Percentiles rank a stretch among this genome's conserved stretches.
Conservation (phyloP, 2,329 filamentous ascomycete species). For the Botryotinia globosa region DNA sequence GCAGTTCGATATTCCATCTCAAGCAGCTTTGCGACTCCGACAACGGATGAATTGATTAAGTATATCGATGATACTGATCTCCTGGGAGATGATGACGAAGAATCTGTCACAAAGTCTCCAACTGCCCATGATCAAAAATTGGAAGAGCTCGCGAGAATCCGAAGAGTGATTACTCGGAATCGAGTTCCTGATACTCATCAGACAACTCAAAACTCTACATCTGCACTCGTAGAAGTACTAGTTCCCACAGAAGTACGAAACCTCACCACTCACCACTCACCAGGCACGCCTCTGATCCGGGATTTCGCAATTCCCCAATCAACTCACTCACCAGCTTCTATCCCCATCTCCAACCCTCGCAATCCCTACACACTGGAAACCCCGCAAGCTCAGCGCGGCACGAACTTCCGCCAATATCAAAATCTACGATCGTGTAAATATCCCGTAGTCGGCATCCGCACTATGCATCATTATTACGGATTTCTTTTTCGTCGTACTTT, state of each 20-base stretch:
- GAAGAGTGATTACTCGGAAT: background rate
- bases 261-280: rapidly evolving
- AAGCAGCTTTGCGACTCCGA: background rate
- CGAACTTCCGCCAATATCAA: rapidly evolving
- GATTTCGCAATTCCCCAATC: background rate
- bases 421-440: no score
- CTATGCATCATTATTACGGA: no score
- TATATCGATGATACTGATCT: background rate
- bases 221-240: no score
- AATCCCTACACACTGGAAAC: no score
- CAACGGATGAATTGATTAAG: background rate
- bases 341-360: no score
- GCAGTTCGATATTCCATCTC: no score
- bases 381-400: no score
- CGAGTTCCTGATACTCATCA: background rate
- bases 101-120: rapidly evolving
- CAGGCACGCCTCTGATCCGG: no score
- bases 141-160: background rate
- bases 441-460: no score
- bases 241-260: background rate
- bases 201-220: no score
- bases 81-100: rapidly evolving
- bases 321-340: no score
- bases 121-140: rapidly evolving
- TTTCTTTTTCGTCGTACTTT: no score